These are phyloP conservation scores for Cladobotryum mycophilum DNA, from an alignment of 2,329 filamentous ascomycete species.

Conservation along the genomic window DNA sequence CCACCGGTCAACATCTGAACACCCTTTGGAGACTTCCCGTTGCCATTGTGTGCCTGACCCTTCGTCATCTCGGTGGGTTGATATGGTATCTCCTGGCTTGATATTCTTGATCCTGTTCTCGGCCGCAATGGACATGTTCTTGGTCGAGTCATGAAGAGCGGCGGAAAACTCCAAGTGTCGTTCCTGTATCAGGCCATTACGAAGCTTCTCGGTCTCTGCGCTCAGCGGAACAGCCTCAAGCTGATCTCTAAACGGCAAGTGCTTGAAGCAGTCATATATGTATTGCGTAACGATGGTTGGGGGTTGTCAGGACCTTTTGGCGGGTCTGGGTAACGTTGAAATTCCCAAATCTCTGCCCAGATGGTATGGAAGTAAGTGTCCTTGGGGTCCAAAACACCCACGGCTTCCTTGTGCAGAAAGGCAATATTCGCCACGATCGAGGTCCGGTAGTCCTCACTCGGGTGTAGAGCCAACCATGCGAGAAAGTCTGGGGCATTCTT, in stretches of 20 bases:
- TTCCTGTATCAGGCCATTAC: slow-evolving; percentile 21
- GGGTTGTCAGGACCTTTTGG: background rate
- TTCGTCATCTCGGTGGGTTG: slow-evolving; percentile 37
- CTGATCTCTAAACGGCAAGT: slow-evolving; percentile 53
- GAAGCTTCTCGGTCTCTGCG: slow-evolving; percentile 21
- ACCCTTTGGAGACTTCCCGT: slow-evolving; percentile 36
- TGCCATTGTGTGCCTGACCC: slow-evolving; percentile 52
- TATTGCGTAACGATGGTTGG: slow-evolving; percentile 66
- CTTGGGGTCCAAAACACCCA: slow-evolving; percentile 37
- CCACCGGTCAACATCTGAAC: slow-evolving; percentile 50
- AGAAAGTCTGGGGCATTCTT: slow-evolving; percentile 34
- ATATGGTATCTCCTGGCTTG: slow-evolving; percentile 43
- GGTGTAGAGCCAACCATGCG: slow-evolving; percentile 48
- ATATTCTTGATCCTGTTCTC: slow-evolving; percentile 28
- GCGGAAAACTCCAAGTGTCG: slow-evolving; percentile 23
- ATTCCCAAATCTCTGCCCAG: slow-evolving; percentile 46
- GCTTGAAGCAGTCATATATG: slow-evolving; percentile 56
- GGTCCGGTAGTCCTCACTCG: slow-evolving; percentile 54
- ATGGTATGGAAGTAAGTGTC: slow-evolving; percentile 35
- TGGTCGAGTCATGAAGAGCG: slow-evolving; percentile 16
- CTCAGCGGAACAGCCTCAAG: slow-evolving; percentile 35
- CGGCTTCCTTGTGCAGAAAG: slow-evolving; percentile 61
- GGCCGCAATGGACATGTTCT: slow-evolving; percentile 16
- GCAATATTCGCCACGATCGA: slow-evolving; percentile 52
- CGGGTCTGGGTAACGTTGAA: slow-evolving; percentile 26